These are phyloP conservation scores for Psophocarpus tetragonolobus DNA, from an alignment of 306 rosid species.

Conservation along the genomic window DNA sequence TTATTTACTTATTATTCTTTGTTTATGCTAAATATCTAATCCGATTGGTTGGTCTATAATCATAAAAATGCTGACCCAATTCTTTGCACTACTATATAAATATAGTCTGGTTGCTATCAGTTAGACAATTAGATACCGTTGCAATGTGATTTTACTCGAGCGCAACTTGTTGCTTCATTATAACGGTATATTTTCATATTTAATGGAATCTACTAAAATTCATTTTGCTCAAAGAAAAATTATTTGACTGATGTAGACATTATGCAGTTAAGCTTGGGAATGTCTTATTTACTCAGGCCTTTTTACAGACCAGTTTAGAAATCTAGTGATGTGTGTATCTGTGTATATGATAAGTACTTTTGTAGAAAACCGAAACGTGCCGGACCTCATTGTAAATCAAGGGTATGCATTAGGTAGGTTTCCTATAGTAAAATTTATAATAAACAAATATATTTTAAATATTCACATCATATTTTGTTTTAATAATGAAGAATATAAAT, in stretches of 20 bases:
- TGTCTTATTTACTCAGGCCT: not conserved
- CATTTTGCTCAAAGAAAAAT: not conserved
- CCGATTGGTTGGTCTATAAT: conserved; percentile 49
- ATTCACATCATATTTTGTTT: too few species aligned
- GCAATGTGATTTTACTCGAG: not conserved
- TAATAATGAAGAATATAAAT: too few species aligned
- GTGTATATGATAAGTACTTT: not conserved
- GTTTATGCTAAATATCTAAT: conserved; percentile 41
- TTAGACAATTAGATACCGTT: not conserved
- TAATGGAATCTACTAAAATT: not conserved
- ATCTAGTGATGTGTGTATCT: not conserved
- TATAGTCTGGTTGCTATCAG: not conserved
- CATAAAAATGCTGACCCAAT: conserved; percentile 14
- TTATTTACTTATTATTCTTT: conserved; percentile 40
- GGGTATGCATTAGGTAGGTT: not conserved
- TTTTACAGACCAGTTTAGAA: not conserved
- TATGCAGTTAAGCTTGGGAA: not conserved
- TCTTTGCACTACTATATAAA: conserved; percentile 4
- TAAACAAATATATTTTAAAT: too few species aligned
- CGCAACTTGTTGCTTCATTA: not conserved
- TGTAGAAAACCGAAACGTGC: not conserved
- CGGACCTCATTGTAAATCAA: not conserved
- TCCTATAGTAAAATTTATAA: too few species aligned
- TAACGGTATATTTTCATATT: not conserved
- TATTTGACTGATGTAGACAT: not conserved